Percentiles rank a stretch among this genome's conserved stretches.
These are phyloP conservation scores for Chlamydomonas sp. DNA, from an alignment of 139 green algal genomes.

Conservation along the genomic window DNA sequence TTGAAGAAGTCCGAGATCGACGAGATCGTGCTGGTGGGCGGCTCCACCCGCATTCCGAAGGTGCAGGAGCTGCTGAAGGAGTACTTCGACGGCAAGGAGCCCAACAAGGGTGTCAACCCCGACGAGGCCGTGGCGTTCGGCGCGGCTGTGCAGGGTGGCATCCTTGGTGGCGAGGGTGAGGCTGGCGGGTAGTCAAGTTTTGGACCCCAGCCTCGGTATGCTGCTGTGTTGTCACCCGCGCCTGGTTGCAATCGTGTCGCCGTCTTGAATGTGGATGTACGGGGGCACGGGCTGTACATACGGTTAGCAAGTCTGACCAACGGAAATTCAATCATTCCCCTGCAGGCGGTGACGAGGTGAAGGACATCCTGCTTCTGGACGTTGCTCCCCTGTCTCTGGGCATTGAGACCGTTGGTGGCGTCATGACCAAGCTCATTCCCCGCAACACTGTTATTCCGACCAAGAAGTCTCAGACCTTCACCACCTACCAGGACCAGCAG, in stretches of 20 bases:
- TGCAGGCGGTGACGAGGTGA: slow-evolving; percentile 87
- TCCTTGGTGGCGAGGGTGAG: slow-evolving; percentile 58
- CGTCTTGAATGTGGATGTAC: slow-evolving; percentile 77
- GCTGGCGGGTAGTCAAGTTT: slow-evolving; percentile 50
- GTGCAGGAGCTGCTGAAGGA: slow-evolving; percentile 91
- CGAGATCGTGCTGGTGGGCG: slow-evolving; percentile 94
- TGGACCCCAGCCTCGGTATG: too few species aligned
- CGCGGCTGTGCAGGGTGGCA: slow-evolving; percentile 87
- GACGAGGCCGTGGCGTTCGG: slow-evolving; percentile 95
- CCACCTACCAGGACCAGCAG: slow-evolving; percentile 97
- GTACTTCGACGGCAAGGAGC: slow-evolving; percentile 93
- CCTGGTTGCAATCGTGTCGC: too few species aligned
- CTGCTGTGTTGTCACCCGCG: too few species aligned
- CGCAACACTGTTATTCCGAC: slow-evolving; percentile 97
- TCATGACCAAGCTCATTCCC: slow-evolving; percentile 89
- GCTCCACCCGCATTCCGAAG: slow-evolving; percentile 95
- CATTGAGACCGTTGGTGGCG: slow-evolving; percentile 83
- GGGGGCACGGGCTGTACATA: slow-evolving; percentile 54
- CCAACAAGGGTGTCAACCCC: slow-evolving; percentile 96
- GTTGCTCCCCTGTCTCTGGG: slow-evolving; percentile 93
- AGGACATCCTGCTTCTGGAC: slow-evolving; percentile 96
- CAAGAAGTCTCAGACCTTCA: slow-evolving; percentile 98
- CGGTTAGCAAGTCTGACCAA: slow-evolving; percentile 86
- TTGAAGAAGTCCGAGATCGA: slow-evolving; percentile 83
- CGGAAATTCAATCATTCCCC: background rate